phyloP scores from a whole-genome alignment of 345 rosid genomes.

The Linum lewisii region DNA sequence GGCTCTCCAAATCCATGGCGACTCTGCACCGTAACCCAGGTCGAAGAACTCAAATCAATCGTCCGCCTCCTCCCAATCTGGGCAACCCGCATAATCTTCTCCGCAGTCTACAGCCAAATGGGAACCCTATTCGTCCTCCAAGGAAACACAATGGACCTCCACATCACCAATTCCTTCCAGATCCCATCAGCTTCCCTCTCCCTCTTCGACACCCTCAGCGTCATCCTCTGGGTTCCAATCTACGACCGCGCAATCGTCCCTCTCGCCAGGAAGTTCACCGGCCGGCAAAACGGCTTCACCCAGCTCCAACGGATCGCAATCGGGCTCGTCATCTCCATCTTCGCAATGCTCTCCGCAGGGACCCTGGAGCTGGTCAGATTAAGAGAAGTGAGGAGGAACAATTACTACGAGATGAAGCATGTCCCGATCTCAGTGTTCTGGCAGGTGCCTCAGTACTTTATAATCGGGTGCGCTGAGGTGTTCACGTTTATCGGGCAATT shows the following conservation, averaged over 20 bases:
- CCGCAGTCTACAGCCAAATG: constrained; percentile 10
- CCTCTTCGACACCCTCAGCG: constrained; percentile 7
- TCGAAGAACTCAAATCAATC: constrained; percentile 8
- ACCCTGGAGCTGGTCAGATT: constrained; percentile 16
- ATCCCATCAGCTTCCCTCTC: constrained; percentile 9
- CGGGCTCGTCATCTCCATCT: constrained; percentile 47
- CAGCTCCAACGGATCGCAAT: constrained; percentile 50
- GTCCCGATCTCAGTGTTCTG: constrained; percentile 19
- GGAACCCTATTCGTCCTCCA: constrained; percentile 5
- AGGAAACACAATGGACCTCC: constrained; percentile 7
- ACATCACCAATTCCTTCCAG: not conserved
- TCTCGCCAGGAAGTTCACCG: constrained; percentile 3
- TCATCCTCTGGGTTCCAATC: constrained; percentile 7
- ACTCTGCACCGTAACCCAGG: constrained; percentile 9
- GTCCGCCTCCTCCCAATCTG: constrained; percentile 2
- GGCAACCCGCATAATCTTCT: constrained; percentile 6
- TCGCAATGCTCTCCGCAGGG: constrained; percentile 55
- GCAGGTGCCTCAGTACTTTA: constrained; percentile 23
- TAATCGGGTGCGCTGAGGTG: constrained; percentile 17
- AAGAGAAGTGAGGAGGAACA: constrained; percentile 21
- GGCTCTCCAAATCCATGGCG: constrained; percentile 2
- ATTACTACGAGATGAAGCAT: constrained; percentile 21
- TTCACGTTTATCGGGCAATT: constrained; percentile 28
- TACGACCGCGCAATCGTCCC: constrained; percentile 9
- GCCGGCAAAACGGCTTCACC: constrained; percentile 32